Conservation (phyloP, 352 stramenopile species). For the Globisporangium acanthophoron region DNA sequence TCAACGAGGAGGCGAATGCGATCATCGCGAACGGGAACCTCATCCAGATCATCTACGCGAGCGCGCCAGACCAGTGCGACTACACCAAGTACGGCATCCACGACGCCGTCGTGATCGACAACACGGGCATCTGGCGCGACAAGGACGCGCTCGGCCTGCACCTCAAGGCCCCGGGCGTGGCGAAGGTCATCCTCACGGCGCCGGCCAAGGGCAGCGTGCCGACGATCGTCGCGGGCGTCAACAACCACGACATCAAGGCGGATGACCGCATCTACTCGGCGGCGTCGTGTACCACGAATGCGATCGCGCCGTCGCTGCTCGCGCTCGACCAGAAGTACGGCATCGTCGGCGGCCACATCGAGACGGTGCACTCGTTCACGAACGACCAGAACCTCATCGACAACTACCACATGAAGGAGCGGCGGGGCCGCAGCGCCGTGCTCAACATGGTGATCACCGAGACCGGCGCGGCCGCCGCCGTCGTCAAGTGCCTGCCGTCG, state of each 20-base stretch:
- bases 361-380: slow-evolving; percentile 89
- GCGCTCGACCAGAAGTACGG: slow-evolving; percentile 80
- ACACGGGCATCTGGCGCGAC: slow-evolving; percentile 82
- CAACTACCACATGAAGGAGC: slow-evolving; percentile 87
- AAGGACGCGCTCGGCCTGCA: slow-evolving; percentile 59
- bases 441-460: slow-evolving; percentile 90
- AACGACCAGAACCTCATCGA: slow-evolving; percentile 89
- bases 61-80: slow-evolving; percentile 80
- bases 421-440: slow-evolving; percentile 76
- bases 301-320: slow-evolving; percentile 70
- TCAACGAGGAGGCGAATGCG: slow-evolving; percentile 81
- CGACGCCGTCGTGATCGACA: slow-evolving; percentile 87
- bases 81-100: slow-evolving; percentile 86
- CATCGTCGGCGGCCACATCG: slow-evolving; percentile 80
- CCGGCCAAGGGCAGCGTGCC: slow-evolving; percentile 69
- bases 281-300: slow-evolving; percentile 84
- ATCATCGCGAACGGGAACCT: slow-evolving; percentile 87
- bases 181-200: slow-evolving; percentile 78
- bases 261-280: slow-evolving; percentile 67
- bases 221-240: slow-evolving; percentile 79
- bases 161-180: slow-evolving; percentile 66
- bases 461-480: slow-evolving; percentile 73
- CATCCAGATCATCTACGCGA: slow-evolving; percentile 86
- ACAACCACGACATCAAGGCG: slow-evolving; percentile 58
- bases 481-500: slow-evolving; percentile 88